These are phyloP conservation scores for Phialophora tarda DNA, from an alignment of 2,329 filamentous ascomycete species.

Conservation along the genomic window DNA sequence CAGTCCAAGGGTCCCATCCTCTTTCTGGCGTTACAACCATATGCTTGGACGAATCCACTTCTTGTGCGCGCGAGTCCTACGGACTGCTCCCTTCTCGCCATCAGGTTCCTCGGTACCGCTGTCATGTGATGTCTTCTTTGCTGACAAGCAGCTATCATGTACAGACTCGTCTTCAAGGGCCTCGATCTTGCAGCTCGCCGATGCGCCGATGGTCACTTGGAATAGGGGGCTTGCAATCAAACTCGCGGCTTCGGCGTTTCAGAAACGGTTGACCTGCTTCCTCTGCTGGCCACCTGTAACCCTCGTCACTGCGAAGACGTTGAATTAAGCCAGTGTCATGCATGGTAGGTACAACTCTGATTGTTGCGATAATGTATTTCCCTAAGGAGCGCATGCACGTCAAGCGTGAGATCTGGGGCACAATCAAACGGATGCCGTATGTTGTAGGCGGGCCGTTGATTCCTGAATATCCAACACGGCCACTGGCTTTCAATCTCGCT, in stretches of 20 bases:
- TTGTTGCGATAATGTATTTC: no score
- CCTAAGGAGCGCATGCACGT: no score
- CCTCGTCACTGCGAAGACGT: no score
- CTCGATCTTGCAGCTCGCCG: not conserved
- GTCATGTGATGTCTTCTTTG: not conserved
- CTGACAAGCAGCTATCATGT: not conserved
- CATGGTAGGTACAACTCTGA: no score
- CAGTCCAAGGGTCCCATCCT: not conserved
- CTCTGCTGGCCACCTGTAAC: no score
- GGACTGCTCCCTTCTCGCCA: not conserved
- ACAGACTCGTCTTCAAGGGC: not conserved
- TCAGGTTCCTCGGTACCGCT: not conserved
- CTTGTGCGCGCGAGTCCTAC: not conserved
- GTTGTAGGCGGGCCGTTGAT: no score
- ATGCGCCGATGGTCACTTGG: not conserved
- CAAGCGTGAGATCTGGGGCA: no score
- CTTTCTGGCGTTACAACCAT: not conserved
- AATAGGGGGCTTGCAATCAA: not conserved
- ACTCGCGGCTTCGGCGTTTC: not conserved
- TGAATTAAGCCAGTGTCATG: no score
- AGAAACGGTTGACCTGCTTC: not conserved
- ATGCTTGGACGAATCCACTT: not conserved
- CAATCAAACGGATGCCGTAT: no score
- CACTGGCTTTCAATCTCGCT: not conserved
- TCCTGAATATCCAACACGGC: not conserved